A percentile compares a stretch with the other conserved stretches of the same genome.
phyloP scores from a whole-genome alignment of 495 filamentous ascomycete species.

The Patellaria atrata region DNA sequence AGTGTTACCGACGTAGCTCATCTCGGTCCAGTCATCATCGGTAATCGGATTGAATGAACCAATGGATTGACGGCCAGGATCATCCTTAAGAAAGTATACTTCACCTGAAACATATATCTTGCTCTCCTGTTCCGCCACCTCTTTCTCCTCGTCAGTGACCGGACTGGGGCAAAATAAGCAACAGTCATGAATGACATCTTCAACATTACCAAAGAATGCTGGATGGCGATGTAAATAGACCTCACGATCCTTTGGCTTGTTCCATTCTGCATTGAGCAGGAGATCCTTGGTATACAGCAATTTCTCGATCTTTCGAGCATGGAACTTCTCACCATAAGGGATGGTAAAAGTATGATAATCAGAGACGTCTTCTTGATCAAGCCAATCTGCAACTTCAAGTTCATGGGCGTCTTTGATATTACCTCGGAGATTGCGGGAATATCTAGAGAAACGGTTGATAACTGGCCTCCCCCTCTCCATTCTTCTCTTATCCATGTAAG shows the following conservation, averaged over 20 bases:
- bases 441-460: constrained; percentile 19
- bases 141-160: constrained; percentile 49
- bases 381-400: constrained; percentile 72
- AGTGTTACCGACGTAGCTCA: constrained; percentile 61
- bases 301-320: constrained; percentile 62
- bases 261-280: constrained; percentile 80
- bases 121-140: constrained; percentile 51
- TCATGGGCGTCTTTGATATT: constrained; percentile 59
- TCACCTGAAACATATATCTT: constrained; percentile 59
- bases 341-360: constrained; percentile 58
- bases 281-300: constrained; percentile 65
- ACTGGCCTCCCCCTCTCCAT: constrained; percentile 51
- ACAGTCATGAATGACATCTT: constrained; percentile 61
- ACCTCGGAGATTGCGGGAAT: constrained; percentile 24
- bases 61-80: constrained; percentile 63
- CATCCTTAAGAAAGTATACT: constrained; percentile 57
- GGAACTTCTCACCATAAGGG: constrained; percentile 56
- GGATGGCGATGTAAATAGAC: constrained; percentile 70
- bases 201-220: constrained; percentile 51
- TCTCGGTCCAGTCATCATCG: constrained; percentile 65
- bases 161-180: constrained; percentile 63
- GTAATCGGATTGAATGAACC: constrained; percentile 65
- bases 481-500: constrained; percentile 49
- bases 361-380: constrained; percentile 54
- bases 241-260: constrained; percentile 50